phyloP scores from a whole-genome alignment of 176 grass and related monocot genomes.

The Aegilops tauschii region DNA sequence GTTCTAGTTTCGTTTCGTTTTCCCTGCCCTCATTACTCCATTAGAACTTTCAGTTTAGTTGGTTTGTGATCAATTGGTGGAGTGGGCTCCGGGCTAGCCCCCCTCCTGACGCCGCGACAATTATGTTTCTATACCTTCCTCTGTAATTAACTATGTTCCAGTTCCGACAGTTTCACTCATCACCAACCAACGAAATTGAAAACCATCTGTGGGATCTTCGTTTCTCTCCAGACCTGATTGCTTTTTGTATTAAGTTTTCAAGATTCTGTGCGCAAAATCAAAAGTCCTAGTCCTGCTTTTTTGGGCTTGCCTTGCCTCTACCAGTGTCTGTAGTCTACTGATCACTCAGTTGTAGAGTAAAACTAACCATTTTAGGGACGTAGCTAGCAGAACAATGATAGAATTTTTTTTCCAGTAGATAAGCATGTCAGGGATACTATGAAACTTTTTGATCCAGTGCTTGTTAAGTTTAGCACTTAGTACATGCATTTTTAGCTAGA shows the following conservation, averaged over 20 bases:
- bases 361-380: neutral
- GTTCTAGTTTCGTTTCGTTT: neutral
- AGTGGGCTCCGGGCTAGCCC: too few species aligned
- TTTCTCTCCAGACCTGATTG: neutral
- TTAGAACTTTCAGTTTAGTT: neutral
- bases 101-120: too few species aligned
- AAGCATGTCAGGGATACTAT: neutral
- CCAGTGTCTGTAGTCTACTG: neutral
- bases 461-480: neutral
- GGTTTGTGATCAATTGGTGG: neutral
- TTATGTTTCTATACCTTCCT: neutral
- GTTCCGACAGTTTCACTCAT: neutral
- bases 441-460: neutral
- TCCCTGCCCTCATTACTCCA: neutral
- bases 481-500: neutral
- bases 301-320: neutral
- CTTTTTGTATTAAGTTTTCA: neutral
- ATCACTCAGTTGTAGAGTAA: neutral
- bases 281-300: neutral
- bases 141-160: neutral
- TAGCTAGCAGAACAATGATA: neutral
- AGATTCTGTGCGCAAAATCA: neutral
- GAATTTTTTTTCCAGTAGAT: neutral
- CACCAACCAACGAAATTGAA: neutral
- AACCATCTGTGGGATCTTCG: neutral